These are phyloP conservation scores for Aspergillus persii DNA, from an alignment of 2,329 filamentous ascomycete species.

Conservation along the genomic window DNA sequence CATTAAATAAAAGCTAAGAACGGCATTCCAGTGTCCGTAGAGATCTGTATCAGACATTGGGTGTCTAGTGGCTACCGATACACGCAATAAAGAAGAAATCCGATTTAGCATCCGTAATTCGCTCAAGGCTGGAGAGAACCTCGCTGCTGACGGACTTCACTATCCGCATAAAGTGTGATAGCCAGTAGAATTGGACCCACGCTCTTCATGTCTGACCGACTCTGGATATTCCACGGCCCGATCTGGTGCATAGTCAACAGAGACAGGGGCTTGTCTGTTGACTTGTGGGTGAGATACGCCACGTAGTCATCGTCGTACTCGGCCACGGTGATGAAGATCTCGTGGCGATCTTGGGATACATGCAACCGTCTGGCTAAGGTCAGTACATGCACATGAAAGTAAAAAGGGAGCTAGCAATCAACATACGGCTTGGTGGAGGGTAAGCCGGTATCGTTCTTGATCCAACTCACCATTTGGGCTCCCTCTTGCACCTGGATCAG, in stretches of 20 bases:
- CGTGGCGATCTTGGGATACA: not conserved
- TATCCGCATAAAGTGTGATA: not conserved
- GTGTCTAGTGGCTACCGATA: too few species aligned
- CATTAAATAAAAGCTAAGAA: too few species aligned
- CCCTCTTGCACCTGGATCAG: constrained; percentile 17
- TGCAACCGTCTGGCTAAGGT: not conserved
- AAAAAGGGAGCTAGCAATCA: not conserved
- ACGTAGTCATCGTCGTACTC: not conserved
- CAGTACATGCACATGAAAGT: not conserved
- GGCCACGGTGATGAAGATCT: not conserved
- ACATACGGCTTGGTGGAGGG: not conserved
- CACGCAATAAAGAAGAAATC: too few species aligned
- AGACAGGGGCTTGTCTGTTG: not conserved
- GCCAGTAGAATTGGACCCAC: not conserved
- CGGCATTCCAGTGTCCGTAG: too few species aligned
- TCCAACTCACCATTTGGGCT: constrained; percentile 15
- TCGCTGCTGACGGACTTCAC: not conserved
- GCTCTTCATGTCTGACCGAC: not conserved
- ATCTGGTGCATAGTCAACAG: not conserved
- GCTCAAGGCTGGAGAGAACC: too few species aligned
- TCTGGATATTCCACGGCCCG: not conserved
- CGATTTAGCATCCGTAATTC: too few species aligned
- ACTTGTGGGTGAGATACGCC: not conserved
- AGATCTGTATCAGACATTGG: too few species aligned
- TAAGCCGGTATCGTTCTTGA: constrained; percentile 6